Base-by-base conservation (phyloP, 768 basidiomycete genomes). In the Pleurotus giganteus region DNA sequence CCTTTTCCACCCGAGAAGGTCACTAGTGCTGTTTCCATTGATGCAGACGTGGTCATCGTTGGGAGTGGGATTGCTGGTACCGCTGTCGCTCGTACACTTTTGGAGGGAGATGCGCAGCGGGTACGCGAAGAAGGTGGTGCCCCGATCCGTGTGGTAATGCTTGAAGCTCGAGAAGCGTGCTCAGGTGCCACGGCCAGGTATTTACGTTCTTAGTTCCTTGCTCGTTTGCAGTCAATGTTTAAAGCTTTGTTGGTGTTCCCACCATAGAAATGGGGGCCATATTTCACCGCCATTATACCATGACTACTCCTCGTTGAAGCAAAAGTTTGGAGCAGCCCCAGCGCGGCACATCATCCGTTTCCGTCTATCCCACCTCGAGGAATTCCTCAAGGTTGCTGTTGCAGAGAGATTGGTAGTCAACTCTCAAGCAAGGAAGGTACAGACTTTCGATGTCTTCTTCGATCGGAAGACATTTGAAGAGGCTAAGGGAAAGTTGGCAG, bases 131-230 rank as follows among this genome's bases (percentile, higher is more conserved):
- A 37, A 8, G 57, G 62, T 7, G 66, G 62, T 23, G 65, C 64
- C 24, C 54, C 58, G 26, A 56, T 81, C 12, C 69, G 71, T 32
- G 66, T 94, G 2, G 80, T 91, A 17, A 84, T 93, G 74, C 76
- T 96, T 19, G 93, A 96, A 61, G 93, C 92, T 2, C 71, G 93
- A 52, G 88, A 89, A 8, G 75, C 76, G 0, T 90, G 88, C 61
- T 88, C 85, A 0, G 88, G 88, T 1, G 88, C 88, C 5, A 88
- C 88, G 0, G 88, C 81, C 29, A 75, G 88, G 85, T 84, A 55
- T n/a, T 73, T 69, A 19, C 23, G 13, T 29, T 39, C 46, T 3
- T 26, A 59, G 36, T 17, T 12, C 15, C 23, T 37, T 7, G 29
- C 29, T 13, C 11, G 7, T 19, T 43, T n/a, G 44, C n/a, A n/a